Evolutionary conservation across 1,284 basidiomycete genomes (phyloP), one percentile per base, ranked within the genome.

Genomic region (Moesziomyces sp.): DNA sequence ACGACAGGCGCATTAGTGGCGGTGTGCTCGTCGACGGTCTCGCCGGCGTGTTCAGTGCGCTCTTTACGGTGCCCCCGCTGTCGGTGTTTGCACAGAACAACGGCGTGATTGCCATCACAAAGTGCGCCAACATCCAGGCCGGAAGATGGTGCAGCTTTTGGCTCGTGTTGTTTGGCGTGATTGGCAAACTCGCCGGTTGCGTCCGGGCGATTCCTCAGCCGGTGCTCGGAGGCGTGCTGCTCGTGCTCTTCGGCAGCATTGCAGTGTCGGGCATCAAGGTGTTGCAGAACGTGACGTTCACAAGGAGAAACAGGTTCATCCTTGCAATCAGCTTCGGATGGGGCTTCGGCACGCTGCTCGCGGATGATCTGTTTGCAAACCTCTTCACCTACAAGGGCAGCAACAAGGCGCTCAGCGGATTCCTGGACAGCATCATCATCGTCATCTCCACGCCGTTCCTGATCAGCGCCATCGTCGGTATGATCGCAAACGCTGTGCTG

Each of bases 51-150:
- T 85, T 93, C 48, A 91, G 91, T 3, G 91, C 90, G 2, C 85
- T 93, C 33, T 91, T 92, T 85, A 94, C 92, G 0, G 90, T 92
- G 38, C 90, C 91, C 0, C 92, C 92, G 0, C 58, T 80, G n/a
- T 92, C 91, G 13, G 89, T 91, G 46, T 93, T 93, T 79, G 91
- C 92, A 33, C 92, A 91, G 87, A 93, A 93, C 84, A 92, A 92
- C 78, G 85, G 85, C 50, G 83, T 85, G 49, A 85, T 87, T 43
- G 85, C 85, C 53, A 82, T 85, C 16, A 85, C 86, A 8, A 67
- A 76, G 21, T 67, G 74, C 30, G 79, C 78, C 38, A 81, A 80
- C 42, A 72, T 77, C 30, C 68, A 64, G 13, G 79, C 79, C 0
- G 79, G 79, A 3, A 54, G 77, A 46, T 81, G 73, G 67, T 77